Conservation (phyloP, 345 rosid species). For the Cardamine chenopodiifolia region DNA sequence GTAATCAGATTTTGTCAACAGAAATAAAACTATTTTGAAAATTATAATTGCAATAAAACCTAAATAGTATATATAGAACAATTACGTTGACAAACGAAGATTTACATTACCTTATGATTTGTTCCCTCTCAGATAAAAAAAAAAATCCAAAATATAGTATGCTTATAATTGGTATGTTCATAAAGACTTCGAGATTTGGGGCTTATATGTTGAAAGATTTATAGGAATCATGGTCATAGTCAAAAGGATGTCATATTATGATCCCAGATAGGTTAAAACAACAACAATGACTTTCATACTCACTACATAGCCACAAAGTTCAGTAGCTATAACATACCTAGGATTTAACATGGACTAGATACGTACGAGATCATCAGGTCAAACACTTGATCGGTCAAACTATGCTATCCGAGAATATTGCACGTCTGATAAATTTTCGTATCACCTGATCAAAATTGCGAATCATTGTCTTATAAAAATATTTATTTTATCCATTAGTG, state of each 20-base stretch:
- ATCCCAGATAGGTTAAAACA: neutral
- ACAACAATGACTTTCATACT: conserved; percentile 4
- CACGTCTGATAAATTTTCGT: neutral
- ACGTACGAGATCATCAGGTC: neutral
- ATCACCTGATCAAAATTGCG: neutral
- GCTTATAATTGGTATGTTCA: neutral
- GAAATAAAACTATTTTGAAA: no score
- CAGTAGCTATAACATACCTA: neutral
- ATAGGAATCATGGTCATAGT: neutral
- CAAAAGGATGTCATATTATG: neutral
- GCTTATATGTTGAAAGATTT: neutral
- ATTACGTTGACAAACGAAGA: no score
- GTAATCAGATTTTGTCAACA: no score
- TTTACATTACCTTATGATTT: neutral
- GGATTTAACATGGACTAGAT: neutral
- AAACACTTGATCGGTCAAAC: neutral
- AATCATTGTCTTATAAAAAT: neutral
- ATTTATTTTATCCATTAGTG: neutral
- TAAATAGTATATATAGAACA: no score
- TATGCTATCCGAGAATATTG: neutral
- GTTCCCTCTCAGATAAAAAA: neutral
- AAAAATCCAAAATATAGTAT: neutral
- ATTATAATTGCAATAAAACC: no score
- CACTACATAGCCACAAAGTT: conserved; percentile 3
- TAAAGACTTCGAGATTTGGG: neutral